Base-by-base conservation (phyloP, 148 eudicot genomes). In the Amaranthus cruentus region DNA sequence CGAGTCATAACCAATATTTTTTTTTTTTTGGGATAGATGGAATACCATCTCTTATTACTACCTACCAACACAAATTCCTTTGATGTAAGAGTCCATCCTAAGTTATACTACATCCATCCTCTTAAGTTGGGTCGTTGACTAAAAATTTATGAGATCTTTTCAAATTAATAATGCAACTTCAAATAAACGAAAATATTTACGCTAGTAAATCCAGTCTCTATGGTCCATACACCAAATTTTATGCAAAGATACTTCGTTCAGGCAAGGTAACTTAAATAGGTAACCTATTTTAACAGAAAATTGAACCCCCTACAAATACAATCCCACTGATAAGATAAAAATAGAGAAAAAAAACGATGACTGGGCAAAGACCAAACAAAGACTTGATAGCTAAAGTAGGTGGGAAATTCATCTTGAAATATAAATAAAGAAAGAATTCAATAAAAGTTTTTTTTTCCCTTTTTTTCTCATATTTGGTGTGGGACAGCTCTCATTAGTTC, bases 351-450 rank as follows among this genome's bases (percentile, higher is more conserved):
- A 50, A 51, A 28, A 28, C 2, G 6, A 15, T 66, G 69, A 66
- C 49, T 47, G 69, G 52, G 58, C 13, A 71, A 73, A 61, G 76
- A 61, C 62, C 68, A 59, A 55, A 62, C 58, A 66, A 48, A 60
- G 68, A 38, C 56, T 66, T 65, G 15, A 49, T 47, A 38, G 56
- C 18, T 18, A 47, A 38, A 46, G 62, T 68, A 61, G 77, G 62
- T 47, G 63, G 69, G 73, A 69, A 42, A 68, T 66, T 70, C 78
- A 47, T 49, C 71, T 66, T 44, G 53, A 77, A 50, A 71, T 66
- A n/a, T 13, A 56, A 2, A 48, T 14, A 7, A 49, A 49, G 49
- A 28, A 28, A 28, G 38, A 28, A 28, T 28, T 28, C 38, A 0
- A 28, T 28, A 28, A 28, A 28, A 28, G 38, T 28, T 28, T 48